phyloP scores from a whole-genome alignment of 805 yeast genomes.

The Candida quercuum region DNA sequence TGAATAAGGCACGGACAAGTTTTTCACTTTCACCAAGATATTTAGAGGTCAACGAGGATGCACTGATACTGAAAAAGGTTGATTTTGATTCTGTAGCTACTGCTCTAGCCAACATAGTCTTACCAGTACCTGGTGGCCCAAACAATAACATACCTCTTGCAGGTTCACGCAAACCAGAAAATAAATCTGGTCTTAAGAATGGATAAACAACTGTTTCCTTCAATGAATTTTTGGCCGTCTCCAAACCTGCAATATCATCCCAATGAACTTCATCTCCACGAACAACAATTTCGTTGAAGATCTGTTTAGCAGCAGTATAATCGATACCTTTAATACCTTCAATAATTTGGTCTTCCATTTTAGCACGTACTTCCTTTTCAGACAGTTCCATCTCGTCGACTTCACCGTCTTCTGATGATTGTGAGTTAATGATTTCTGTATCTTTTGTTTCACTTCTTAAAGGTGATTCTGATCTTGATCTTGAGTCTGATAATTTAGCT shows the following conservation, averaged over 20 bases:
- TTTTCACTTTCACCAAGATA: conserved; percentile 92
- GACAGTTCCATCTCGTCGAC: neutral
- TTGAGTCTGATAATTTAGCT: too few species aligned
- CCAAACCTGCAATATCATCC: conserved; percentile 94
- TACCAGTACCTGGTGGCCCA: conserved; percentile 99
- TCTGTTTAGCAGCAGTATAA: conserved; percentile 71
- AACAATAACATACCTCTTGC: conserved; percentile 93
- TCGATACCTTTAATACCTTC: conserved; percentile 61
- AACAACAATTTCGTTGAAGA: conserved; percentile 81
- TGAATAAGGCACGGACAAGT: conserved; percentile 81
- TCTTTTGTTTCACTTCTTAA: conserved; percentile 5
- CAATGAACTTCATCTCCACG: conserved; percentile 89
- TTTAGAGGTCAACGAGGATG: conserved; percentile 84
- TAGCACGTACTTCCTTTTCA: conserved; percentile 1
- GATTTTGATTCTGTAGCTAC: conserved; percentile 94
- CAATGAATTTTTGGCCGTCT: conserved; percentile 78
- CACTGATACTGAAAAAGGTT: conserved; percentile 87
- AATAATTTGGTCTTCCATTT: conserved; percentile 23
- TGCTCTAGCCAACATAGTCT: conserved; percentile 94
- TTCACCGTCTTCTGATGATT: neutral
- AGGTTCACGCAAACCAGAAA: conserved; percentile 87
- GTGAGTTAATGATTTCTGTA: neutral
- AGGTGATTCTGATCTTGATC: conserved; percentile 17
- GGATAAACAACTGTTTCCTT: conserved; percentile 97
- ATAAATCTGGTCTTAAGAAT: conserved; percentile 87